Base-by-base conservation (phyloP, 257 asterid species). In the Ophiorrhiza pumila region DNA sequence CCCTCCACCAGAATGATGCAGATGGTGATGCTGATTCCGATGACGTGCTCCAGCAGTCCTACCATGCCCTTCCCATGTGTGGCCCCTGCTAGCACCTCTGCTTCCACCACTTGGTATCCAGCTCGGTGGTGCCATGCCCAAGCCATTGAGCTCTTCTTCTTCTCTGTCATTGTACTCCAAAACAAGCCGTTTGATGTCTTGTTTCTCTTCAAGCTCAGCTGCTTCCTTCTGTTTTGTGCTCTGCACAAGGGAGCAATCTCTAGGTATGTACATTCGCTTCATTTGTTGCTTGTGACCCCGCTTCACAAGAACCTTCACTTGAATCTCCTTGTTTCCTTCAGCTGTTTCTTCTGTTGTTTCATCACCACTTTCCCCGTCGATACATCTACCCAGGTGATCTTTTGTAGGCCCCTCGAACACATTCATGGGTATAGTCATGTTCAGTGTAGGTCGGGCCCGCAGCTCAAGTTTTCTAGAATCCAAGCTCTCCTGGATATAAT, bases 151-250 rank as follows among this genome's bases (percentile, higher is more conserved):
- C 79, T 95, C 98, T 88, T 95, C 99, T 82, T 95, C 99, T 80
- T 95, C 99, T 76, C 99, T 83, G 55, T 95, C 97, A n/a, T 95
- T 95, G 75, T 92, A 95, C 78, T 95, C 99, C 68, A 95, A 68
- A 73, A 95, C 93, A 42, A 87, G 87, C 79, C 98, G 82, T 77
- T 95, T 95, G 76, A 95, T 95, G 84, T 95, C 98, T 81, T 95
- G 94, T 69, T 95, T 95, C 74, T 95, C 99, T 87, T 95, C 98
- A 27, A 92, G 98, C 83, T 95, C 99, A 13, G 97, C 99, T 15
- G 98, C 99, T 87, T 92, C 99, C 77, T 89, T 87, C 84, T 95
- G 96, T 80, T 92, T 95, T 11, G 98, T 87, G 86, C 98, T 87
- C 88, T 90, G 99, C 62, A 95, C 92, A 53, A 95, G 88, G 43